Evolutionary conservation across 176 grass and related monocot genomes (phyloP).

Genomic region (Oryza nivara): DNA sequence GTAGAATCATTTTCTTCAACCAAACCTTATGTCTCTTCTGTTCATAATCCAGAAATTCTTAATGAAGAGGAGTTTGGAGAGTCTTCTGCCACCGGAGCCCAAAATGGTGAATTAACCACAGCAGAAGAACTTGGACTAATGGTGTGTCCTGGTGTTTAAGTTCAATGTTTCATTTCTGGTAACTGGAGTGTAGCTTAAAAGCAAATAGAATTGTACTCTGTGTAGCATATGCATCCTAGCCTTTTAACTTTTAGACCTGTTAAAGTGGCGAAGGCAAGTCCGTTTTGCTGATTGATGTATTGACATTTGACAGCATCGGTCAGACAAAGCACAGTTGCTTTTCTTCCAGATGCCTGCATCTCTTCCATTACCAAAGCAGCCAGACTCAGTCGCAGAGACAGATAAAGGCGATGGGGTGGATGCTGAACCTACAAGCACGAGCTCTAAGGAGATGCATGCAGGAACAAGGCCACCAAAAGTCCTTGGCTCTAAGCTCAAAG

Average conservation of each 20-base stretch:
- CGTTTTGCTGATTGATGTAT: conserved; percentile 27
- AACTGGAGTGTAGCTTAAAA: neutral
- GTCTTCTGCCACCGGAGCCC: no score
- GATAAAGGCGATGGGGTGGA: neutral
- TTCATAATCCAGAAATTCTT: no score
- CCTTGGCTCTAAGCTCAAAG: conserved; percentile 54
- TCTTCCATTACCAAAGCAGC: conserved; percentile 53
- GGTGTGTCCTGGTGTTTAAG: no score
- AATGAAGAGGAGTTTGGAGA: no score
- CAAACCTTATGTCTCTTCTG: no score
- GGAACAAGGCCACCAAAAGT: conserved; percentile 4
- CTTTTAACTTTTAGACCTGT: neutral
- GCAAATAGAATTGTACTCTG: neutral
- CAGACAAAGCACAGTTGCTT: conserved; percentile 42
- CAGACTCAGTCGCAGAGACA: conserved; percentile 10
- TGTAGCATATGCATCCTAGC: neutral
- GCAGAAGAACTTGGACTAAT: no score
- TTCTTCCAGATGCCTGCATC: conserved; percentile 70
- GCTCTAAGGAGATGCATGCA: conserved; percentile 1
- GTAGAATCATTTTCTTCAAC: no score
- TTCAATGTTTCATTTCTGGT: conserved; percentile 24
- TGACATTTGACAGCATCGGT: conserved; percentile 65
- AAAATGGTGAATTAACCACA: no score
- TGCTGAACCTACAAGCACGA: conserved; percentile 28
- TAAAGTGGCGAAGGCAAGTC: neutral